A percentile compares a stretch with the other conserved stretches of the same genome.
phyloP scores from a whole-genome alignment of 768 basidiomycete genomes.

The Phlegmacium glaucopus region DNA sequence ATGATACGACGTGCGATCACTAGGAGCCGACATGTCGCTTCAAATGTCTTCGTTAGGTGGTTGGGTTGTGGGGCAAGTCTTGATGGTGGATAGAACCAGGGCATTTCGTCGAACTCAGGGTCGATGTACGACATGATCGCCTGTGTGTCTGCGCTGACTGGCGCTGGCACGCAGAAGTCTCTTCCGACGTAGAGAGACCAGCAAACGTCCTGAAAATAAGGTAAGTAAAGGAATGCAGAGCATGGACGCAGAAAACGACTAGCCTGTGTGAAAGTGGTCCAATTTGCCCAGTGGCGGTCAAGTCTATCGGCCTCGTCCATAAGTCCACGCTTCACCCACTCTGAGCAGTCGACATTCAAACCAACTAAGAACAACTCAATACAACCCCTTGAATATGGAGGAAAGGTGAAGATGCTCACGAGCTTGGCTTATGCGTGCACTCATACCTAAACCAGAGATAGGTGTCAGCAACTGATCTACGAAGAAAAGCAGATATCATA shows the following conservation, averaged over 20 bases:
- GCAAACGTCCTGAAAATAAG: conserved; percentile 48
- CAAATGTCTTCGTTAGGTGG: conserved; percentile 44
- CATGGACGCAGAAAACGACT: neutral
- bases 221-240: neutral
- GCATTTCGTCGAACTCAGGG: conserved; percentile 44
- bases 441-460: conserved; percentile 40
- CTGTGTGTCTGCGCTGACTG: conserved; percentile 27
- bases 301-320: conserved; percentile 51
- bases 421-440: conserved; percentile 55
- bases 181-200: conserved; percentile 69
- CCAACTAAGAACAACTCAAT: conserved; percentile 39
- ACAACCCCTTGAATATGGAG: neutral
- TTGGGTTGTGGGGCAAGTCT: conserved; percentile 38
- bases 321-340: conserved; percentile 50
- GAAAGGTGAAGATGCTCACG: conserved; percentile 34
- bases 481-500: conserved; percentile 18
- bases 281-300: conserved; percentile 59
- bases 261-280: conserved; percentile 56
- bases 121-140: conserved; percentile 47
- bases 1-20: conserved; percentile 48
- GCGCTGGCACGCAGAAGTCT: conserved; percentile 47
- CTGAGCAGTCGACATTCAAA: conserved; percentile 52
- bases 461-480: conserved; percentile 4
- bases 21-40: conserved; percentile 45
- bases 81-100: conserved; percentile 40